Base-by-base conservation (phyloP, 768 basidiomycete species). In the Pseudohyphozyma bogoriensis region DNA sequence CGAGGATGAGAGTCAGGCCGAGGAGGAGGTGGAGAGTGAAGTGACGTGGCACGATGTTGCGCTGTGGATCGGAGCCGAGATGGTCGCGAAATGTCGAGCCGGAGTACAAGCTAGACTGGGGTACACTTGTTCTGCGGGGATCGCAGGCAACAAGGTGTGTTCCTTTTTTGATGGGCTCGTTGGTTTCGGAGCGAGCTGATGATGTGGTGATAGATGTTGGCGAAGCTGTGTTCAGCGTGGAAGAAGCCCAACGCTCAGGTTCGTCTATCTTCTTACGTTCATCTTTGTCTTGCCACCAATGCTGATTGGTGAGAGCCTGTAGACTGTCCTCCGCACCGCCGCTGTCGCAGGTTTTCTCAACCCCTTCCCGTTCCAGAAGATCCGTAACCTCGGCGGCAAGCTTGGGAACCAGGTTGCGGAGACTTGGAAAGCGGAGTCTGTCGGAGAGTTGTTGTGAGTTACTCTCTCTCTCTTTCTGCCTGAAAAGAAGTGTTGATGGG, bases 321-420 rank as follows among this genome's bases (percentile, higher is more conserved):
- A n/a, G n/a, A n/a, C n/a, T n/a, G n/a, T n/a, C n/a, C n/a, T n/a
- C n/a, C n/a, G n/a, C n/a, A n/a, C n/a, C n/a, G n/a, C n/a, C n/a
- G n/a, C n/a, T n/a, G n/a, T n/a, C n/a, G n/a, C n/a, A n/a, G n/a
- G n/a, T n/a, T n/a, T n/a, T n/a, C n/a, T n/a, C n/a, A n/a, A n/a
- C n/a, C n/a, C n/a, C n/a, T n/a, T n/a, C n/a, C n/a, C n/a, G n/a
- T n/a, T n/a, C n/a, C n/a, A n/a, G 63, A 90, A 90, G 79, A 97
- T 99, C 70, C 82, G 95, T 15, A 89, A 88, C 67, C 77, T 99
- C 0, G 95, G 95, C 3, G 95, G 95, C 20, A 99, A 97, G 74
- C 80, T 97, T 1, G 95, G 95, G 2, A 80, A 82, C 55, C 85
- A 87, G 3, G 77, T 99, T 29, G 89, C 89, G 2, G 82, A 83